Base-by-base conservation (phyloP, 2,329 filamentous ascomycete species). In the Aspergillus melleus region DNA sequence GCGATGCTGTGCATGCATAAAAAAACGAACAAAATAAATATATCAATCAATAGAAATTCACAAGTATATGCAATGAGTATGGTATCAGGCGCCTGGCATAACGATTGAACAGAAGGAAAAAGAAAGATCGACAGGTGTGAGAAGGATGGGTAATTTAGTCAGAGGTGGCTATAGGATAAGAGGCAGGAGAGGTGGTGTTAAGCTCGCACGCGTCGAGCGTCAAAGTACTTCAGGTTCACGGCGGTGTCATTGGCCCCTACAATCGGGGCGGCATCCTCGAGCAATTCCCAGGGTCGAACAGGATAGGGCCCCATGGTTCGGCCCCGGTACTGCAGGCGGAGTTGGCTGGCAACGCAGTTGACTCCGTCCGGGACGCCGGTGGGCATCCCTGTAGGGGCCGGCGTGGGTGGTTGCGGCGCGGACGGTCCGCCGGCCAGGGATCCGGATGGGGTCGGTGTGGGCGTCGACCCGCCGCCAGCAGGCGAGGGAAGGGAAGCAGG, bases 241-340 rank as follows among this genome's bases (percentile, higher is more conserved):
- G 77, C 76, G 4, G 78, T 80, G 60, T 80, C 78, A 60, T 80
- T 80, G n/a, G 70, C 67, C 24, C 77, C 76, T 22, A 76, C 65
- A 19, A 79, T 72, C 1, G 78, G 78, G 19, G 78, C 77, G 11
- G 78, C 74, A 59, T 80, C 78, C 62, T 78, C 76, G 24, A 80
- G 70, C 58, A 80, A 72, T 59, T 80, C 78, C 78, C 78, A 80
- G 29, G 73, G 74, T 22, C 74, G 74, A 10, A 76, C 62, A 2
- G 72, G 71, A 53, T 72, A 78, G 2, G 74, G 62, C 2, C 75
- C 76, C 36, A 74, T 60, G 5, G 70, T 60, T 22, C 73, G 72
- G 10, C 75, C 75, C 29, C 72, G 72, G 32, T 74, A 68, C 59
- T 79, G 75, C 44, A 78, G 64, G 46, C 74, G 74, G 42, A 79